phyloP scores from a whole-genome alignment of 306 rosid genomes.

The Albizia julibrissin region DNA sequence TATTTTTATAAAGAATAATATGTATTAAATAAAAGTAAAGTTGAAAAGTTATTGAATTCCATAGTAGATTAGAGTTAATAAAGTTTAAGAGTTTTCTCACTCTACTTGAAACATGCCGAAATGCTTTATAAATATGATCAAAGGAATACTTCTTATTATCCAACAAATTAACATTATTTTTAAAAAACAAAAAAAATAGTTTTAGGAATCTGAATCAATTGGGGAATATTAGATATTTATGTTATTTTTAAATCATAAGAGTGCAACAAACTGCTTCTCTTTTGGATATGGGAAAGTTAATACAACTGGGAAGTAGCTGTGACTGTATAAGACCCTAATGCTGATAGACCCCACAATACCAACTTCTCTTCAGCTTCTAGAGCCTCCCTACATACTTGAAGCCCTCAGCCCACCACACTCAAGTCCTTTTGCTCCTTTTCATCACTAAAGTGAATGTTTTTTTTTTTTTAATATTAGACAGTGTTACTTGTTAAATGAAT shows the following conservation, averaged over 20 bases:
- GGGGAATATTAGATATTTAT: neutral
- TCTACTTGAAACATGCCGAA: too few species aligned
- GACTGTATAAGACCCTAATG: neutral
- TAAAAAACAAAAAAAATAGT: too few species aligned
- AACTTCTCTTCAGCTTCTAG: neutral
- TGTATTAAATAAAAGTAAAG: too few species aligned
- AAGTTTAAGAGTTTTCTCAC: too few species aligned
- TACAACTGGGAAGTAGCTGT: neutral
- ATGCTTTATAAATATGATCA: too few species aligned
- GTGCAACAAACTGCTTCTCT: too few species aligned
- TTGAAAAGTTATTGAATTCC: too few species aligned
- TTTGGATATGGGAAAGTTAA: too few species aligned
- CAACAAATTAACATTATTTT: neutral
- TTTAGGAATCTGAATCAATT: neutral
- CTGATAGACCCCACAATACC: neutral
- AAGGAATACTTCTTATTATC: neutral
- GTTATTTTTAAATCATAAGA: neutral
- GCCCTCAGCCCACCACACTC: neutral
- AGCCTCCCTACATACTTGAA: neutral
- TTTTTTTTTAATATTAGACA: neutral
- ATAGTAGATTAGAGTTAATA: too few species aligned
- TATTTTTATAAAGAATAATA: too few species aligned
- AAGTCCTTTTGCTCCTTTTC: neutral
- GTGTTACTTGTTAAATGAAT: neutral
- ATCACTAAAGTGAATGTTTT: neutral